These are phyloP conservation scores for Lobulomyces angularis DNA, from an alignment of 192 early-diverging fungal genomes.

Conservation along the genomic window DNA sequence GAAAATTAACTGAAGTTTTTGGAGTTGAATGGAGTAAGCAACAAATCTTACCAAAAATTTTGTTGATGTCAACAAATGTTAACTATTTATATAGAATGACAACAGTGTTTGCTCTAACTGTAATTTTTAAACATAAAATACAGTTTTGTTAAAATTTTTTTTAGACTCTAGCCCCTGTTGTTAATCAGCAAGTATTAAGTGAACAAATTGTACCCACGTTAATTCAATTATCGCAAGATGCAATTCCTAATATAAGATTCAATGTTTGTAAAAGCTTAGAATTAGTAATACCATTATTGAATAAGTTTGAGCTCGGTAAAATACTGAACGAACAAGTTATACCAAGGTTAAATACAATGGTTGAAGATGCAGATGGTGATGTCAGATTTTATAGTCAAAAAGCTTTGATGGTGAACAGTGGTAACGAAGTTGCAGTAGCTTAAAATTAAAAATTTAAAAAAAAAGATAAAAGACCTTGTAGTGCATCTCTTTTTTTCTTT, in stretches of 20 bases:
- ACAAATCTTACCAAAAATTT: slow-evolving; percentile 87
- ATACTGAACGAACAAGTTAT: slow-evolving; percentile 59
- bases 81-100: slow-evolving; percentile 99
- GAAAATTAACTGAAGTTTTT: slow-evolving; percentile 95
- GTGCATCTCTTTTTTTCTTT: no score
- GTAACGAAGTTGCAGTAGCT: no score
- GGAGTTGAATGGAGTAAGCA: slow-evolving; percentile 94
- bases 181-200: slow-evolving; percentile 75
- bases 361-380: slow-evolving; percentile 82
- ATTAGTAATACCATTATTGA: slow-evolving; percentile 64
- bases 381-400: slow-evolving; percentile 85
- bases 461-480: no score
- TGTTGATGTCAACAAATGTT: slow-evolving; percentile 73
- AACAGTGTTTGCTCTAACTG: slow-evolving; percentile 88
- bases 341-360: slow-evolving; percentile 70
- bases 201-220: slow-evolving; percentile 83
- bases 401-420: slow-evolving; percentile 49
- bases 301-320: slow-evolving; percentile 44
- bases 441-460: no score
- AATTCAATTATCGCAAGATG: slow-evolving; percentile 69
- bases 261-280: slow-evolving; percentile 95
- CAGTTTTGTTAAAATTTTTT: neutral
- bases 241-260: slow-evolving; percentile 99
- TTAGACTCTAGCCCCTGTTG: slow-evolving; percentile 74
- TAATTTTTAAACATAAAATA: slow-evolving; percentile 22